Conservation (phyloP, 176 grass and related monocot genomes). For the Hyparrhenia diplandra region DNA sequence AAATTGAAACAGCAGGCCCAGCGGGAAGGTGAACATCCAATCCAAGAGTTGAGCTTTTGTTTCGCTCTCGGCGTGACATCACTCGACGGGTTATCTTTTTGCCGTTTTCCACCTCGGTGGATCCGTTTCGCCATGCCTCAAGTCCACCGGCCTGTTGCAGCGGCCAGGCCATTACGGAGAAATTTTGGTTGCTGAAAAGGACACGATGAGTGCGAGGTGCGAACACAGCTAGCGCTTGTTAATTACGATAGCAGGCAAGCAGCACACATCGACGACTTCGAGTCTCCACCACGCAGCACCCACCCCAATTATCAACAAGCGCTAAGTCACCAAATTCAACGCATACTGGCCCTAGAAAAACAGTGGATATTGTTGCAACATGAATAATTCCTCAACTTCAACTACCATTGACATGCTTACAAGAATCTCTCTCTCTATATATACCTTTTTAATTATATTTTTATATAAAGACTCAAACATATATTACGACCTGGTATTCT, state of each 20-base stretch:
- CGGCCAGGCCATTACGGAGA: too few relatives aligned
- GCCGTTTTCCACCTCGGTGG: background rate
- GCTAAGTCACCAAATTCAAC: background rate
- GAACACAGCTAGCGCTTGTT: background rate
- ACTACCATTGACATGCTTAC: background rate
- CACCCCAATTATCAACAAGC: background rate
- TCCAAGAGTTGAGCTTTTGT: background rate
- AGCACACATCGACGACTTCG: background rate
- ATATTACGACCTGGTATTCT: too few relatives aligned
- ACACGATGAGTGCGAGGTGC: background rate
- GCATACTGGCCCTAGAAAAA: background rate
- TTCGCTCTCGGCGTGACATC: background rate
- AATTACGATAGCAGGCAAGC: background rate
- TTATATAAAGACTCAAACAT: too few relatives aligned
- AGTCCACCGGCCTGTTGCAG: background rate
- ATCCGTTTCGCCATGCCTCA: background rate
- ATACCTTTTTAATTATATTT: too few relatives aligned
- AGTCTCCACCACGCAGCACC: background rate
- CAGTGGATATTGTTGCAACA: background rate
- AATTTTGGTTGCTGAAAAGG: background rate
- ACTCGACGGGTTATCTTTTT: background rate
- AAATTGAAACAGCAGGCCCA: background rate
- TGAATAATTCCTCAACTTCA: background rate
- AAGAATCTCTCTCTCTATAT: background rate
- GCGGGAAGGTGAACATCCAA: background rate